These are phyloP conservation scores for Cercospora sesami DNA, from an alignment of 2,329 filamentous ascomycete species.

Conservation along the genomic window DNA sequence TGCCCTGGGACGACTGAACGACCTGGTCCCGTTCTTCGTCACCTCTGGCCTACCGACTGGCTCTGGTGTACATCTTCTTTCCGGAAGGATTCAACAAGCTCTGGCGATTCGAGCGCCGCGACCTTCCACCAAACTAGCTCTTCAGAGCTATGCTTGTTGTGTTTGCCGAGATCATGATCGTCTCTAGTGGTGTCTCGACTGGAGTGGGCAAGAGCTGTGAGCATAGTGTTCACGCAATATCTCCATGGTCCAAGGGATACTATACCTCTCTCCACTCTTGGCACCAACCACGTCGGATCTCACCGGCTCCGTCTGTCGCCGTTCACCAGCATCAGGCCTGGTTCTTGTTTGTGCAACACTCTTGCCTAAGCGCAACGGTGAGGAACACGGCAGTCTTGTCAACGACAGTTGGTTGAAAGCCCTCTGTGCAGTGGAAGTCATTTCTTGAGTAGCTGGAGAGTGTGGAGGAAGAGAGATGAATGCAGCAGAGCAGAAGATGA, in stretches of 20 bases:
- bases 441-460: not conserved
- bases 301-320: not conserved
- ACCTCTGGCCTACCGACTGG: not conserved
- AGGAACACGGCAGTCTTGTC: slow-evolving; percentile 6
- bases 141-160: not conserved
- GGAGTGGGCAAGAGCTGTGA: not conserved
- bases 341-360: not conserved
- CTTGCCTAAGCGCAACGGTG: slow-evolving; percentile 1
- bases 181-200: not conserved
- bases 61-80: not conserved
- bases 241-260: not conserved
- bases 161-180: not conserved
- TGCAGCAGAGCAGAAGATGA: not conserved
- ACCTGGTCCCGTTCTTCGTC: not conserved
- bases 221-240: not conserved
- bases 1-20: slow-evolving; percentile 26
- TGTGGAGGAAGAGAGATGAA: not conserved
- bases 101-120: not conserved
- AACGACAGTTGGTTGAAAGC: slow-evolving; percentile 7
- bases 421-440: slow-evolving; percentile 7
- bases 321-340: not conserved
- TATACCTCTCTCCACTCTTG: not conserved
- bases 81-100: not conserved
- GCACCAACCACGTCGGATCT: not conserved
- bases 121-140: slow-evolving; percentile 7